These are phyloP conservation scores for Tuber calosporum DNA, from an alignment of 495 filamentous ascomycete genomes.

Conservation along the genomic window DNA sequence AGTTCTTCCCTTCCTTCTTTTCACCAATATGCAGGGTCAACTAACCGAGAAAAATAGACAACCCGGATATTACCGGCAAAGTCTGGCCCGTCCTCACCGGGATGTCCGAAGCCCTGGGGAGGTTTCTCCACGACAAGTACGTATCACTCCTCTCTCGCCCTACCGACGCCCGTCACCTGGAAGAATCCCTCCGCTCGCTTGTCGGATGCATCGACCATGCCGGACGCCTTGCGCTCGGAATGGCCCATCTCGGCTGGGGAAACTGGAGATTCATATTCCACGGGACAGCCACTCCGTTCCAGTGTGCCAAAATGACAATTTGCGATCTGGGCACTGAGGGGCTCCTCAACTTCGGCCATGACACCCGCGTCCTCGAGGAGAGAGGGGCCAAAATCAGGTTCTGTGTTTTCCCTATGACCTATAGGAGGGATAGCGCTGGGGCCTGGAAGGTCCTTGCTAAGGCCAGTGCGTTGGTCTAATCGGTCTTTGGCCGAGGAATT, in stretches of 20 bases:
- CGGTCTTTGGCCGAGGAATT: background rate
- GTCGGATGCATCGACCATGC: constrained; percentile 22
- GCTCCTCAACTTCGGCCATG: constrained; percentile 7
- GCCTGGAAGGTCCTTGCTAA: constrained; percentile 23
- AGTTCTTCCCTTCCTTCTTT: background rate
- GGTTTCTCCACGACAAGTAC: background rate
- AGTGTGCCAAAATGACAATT: constrained; percentile 10
- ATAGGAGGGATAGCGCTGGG: constrained; percentile 9
- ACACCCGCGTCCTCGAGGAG: constrained; percentile 8
- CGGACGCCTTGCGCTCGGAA: constrained; percentile 17
- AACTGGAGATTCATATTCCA: constrained; percentile 28
- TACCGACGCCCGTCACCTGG: constrained; percentile 23
- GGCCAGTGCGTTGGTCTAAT: constrained; percentile 19
- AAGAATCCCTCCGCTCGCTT: constrained; percentile 25
- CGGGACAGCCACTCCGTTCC: background rate
- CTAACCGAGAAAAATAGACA: background rate
- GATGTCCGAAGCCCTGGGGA: background rate
- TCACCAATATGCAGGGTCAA: background rate
- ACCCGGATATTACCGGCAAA: background rate
- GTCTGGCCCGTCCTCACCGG: background rate
- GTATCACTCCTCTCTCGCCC: constrained; percentile 27
- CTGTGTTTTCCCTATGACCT: constrained; percentile 20
- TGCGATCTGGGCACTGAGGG: constrained; percentile 25
- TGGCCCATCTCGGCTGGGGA: constrained; percentile 11
- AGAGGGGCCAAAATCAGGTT: constrained; percentile 2